Conservation (phyloP, 2,329 filamentous ascomycete genomes). For the Bipolaris bicolor region DNA sequence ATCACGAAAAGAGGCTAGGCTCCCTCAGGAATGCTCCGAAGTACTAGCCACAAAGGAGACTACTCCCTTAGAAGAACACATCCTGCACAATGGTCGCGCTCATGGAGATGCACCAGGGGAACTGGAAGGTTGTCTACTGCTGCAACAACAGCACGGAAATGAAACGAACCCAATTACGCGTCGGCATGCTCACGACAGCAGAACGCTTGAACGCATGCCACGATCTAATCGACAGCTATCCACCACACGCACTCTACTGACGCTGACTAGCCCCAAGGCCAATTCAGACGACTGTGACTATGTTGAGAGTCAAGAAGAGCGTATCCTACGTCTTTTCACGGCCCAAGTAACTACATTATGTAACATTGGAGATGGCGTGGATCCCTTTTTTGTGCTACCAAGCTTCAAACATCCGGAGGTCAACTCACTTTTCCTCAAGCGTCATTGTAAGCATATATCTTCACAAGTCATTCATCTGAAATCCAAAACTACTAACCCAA, state of each 20-base stretch:
- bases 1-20: not conserved
- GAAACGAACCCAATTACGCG: not conserved
- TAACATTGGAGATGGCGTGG: conserved; percentile 26
- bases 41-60: not conserved
- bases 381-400: conserved; percentile 33
- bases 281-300: not conserved
- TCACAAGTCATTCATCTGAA: not conserved
- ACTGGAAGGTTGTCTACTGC: not conserved
- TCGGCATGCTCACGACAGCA: not conserved
- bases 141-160: not conserved
- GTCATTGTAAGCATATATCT: conserved; percentile 19
- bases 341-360: conserved; percentile 16
- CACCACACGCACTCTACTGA: not conserved
- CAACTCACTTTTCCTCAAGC: conserved; percentile 23
- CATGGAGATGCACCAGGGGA: not conserved
- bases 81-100: too few species aligned
- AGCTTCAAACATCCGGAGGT: conserved; percentile 28
- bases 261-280: not conserved
- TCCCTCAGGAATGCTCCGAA: not conserved
- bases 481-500: not conserved
- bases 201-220: not conserved
- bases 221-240: not conserved
- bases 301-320: conserved; percentile 16
- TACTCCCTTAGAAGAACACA: not conserved
- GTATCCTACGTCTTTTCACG: conserved; percentile 21